phyloP scores from a whole-genome alignment of 495 filamentous ascomycete species.

The Talaromyces adpressus region DNA sequence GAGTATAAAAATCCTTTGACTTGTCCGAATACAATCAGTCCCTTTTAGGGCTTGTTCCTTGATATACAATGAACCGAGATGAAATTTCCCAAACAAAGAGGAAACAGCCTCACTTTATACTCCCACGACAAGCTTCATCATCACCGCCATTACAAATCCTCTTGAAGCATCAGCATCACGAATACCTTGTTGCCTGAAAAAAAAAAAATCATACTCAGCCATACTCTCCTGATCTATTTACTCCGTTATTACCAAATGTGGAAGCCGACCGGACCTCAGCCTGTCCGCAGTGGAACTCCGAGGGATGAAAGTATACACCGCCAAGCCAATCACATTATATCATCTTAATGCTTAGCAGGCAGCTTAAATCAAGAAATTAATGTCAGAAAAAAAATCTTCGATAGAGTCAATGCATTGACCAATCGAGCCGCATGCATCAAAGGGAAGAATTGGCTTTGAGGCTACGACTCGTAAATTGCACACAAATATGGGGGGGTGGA shows the following conservation, averaged over 20 bases:
- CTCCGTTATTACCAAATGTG: background rate
- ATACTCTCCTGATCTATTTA: background rate
- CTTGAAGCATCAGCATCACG: background rate
- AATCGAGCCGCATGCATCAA: conserved; percentile 2
- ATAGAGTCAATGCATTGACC: background rate
- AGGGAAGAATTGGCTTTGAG: conserved; percentile 1
- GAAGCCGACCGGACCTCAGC: background rate
- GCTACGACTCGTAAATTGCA: background rate
- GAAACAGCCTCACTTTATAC: background rate
- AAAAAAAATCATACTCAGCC: background rate
- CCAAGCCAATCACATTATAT: background rate
- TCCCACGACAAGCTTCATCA: background rate
- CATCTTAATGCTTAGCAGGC: background rate
- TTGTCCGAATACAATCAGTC: background rate
- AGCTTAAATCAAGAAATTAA: background rate
- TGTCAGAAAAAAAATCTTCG: background rate
- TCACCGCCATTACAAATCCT: background rate
- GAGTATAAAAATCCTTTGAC: background rate
- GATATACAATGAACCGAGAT: background rate
- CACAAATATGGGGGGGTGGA: background rate
- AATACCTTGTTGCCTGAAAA: conserved; percentile 1
- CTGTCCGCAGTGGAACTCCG: background rate
- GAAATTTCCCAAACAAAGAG: background rate
- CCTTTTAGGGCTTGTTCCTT: background rate
- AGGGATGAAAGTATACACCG: background rate